Evolutionary conservation across 2,329 filamentous ascomycete genomes (phyloP), one percentile per base, ranked within the genome.

Genomic region (Botrytis sinoallii): DNA sequence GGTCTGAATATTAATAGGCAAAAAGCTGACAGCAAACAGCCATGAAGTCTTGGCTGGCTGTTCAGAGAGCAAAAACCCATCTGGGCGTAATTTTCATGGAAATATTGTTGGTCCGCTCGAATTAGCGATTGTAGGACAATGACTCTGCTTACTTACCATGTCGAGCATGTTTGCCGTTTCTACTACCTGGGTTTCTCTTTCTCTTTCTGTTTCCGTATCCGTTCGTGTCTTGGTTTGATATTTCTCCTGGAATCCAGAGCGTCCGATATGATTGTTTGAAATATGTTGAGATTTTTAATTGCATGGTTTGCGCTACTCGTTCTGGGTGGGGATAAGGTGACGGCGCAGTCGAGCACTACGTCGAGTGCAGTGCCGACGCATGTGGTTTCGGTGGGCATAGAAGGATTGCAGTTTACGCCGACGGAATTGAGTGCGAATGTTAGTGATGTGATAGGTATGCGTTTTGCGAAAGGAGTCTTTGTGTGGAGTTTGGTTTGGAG

Each of bases 391-490:
- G 72, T 70, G 72, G 75, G 71, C 73, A 77, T 16, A 65, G 74
- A 74, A 35, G 60, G 70, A 16, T 72, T 72, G 44, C 38, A 68
- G 5, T 79, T 79, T 55, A 75, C 75, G 18, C 78, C 78, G 2
- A 66, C 74, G 59, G 67, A 72, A 32, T 52, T 78, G 40, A 75
- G 57, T 16, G 78, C 78, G 16, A 74, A 72, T 52, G 70, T 79
- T 74, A 75, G 77, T 12, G 78, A 79, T 65, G 71, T 77, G 16
- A 70, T 79, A 44, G 77, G 78, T 78, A 65, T 67, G 74, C 59
- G 16, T 35, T 46, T 29, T 48, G 42, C 12, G 10, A 55, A 60
- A 9, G 25, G 10, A 14, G 32, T 55, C 46, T 32, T 42, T 4
- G 32, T 29, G 25, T 29, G 22, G 32, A n/a, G 4, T 29, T 2